A percentile compares a stretch with the other conserved stretches of the same genome.
These are phyloP conservation scores for Pythium coloratum DNA, from an alignment of 352 stramenopile genomes.

Conservation along the genomic window DNA sequence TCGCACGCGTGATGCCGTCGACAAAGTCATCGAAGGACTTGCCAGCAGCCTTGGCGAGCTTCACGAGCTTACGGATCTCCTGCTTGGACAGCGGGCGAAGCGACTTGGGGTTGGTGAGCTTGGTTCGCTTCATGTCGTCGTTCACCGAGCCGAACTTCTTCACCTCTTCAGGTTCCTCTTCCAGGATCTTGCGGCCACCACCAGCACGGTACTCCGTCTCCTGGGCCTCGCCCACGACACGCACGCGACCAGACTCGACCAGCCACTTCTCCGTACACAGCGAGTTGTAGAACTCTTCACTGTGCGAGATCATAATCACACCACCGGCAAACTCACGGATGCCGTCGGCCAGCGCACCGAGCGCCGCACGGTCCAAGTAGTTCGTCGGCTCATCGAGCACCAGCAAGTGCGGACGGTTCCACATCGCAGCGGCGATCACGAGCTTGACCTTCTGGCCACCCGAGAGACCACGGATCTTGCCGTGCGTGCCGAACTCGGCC, in stretches of 20 bases:
- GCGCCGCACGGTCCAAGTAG: constrained; percentile 75
- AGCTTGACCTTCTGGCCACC: constrained; percentile 84
- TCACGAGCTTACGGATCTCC: constrained; percentile 67
- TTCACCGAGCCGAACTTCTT: constrained; percentile 47
- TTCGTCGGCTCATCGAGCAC: constrained; percentile 90
- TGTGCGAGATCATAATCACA: constrained; percentile 84
- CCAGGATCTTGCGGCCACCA: constrained; percentile 60
- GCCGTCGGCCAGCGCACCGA: constrained; percentile 60
- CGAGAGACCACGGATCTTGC: constrained; percentile 77
- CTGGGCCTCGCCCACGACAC: constrained; percentile 68
- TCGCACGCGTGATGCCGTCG: constrained; percentile 53
- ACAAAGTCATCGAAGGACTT: constrained; percentile 68
- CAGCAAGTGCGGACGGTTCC: constrained; percentile 83
- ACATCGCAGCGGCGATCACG: constrained; percentile 78
- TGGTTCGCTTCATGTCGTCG: constrained; percentile 59
- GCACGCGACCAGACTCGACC: constrained; percentile 61
- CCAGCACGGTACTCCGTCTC: constrained; percentile 72
- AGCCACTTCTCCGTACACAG: constrained; percentile 79
- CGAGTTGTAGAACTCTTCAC: constrained; percentile 82
- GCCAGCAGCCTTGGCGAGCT: constrained; percentile 55
- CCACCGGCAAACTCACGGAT: constrained; percentile 73
- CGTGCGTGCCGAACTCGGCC: constrained; percentile 78
- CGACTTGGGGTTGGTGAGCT: constrained; percentile 73
- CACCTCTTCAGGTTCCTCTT: constrained; percentile 50
- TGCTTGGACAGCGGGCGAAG: constrained; percentile 67